A percentile compares a stretch with the other conserved stretches of the same genome.
These are phyloP conservation scores for Leishmania gerbilli DNA, from an alignment of 208 protist genomes.

Conservation along the genomic window DNA sequence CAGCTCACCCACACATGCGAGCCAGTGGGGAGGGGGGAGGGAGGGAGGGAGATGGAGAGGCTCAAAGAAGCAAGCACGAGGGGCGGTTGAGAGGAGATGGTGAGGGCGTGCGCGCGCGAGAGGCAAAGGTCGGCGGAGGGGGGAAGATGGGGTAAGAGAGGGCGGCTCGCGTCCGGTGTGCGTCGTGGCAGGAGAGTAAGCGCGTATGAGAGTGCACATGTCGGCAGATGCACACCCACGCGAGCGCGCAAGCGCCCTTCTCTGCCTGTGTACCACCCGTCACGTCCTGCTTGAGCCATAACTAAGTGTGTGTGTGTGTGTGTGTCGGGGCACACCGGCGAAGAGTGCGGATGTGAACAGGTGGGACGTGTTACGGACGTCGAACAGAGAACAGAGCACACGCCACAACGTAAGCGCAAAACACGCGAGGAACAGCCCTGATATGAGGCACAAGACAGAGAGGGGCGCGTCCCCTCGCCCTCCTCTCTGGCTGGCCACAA, in stretches of 20 bases:
- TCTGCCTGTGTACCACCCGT: neutral
- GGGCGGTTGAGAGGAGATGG: neutral
- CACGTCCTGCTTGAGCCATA: neutral
- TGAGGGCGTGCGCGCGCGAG: neutral
- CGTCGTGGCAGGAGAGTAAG: neutral
- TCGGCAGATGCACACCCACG: neutral
- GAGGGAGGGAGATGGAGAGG: no score
- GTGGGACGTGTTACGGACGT: neutral
- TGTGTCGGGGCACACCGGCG: neutral
- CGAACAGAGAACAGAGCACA: neutral
- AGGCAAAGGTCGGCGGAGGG: neutral
- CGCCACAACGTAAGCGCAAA: neutral
- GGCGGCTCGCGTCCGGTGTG: neutral
- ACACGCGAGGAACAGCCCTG: slow-evolving; percentile 1
- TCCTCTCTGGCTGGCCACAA: neutral
- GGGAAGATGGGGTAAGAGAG: neutral
- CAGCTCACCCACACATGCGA: neutral
- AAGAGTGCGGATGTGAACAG: neutral
- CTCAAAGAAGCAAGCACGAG: neutral
- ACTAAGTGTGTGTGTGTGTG: neutral
- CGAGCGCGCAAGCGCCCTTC: neutral
- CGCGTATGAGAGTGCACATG: neutral
- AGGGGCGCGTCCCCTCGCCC: neutral
- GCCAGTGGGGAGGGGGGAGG: neutral
- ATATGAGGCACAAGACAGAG: neutral